phyloP scores from a whole-genome alignment of 2,329 filamentous ascomycete genomes.

The Arthrobotrys sphaeroides region DNA sequence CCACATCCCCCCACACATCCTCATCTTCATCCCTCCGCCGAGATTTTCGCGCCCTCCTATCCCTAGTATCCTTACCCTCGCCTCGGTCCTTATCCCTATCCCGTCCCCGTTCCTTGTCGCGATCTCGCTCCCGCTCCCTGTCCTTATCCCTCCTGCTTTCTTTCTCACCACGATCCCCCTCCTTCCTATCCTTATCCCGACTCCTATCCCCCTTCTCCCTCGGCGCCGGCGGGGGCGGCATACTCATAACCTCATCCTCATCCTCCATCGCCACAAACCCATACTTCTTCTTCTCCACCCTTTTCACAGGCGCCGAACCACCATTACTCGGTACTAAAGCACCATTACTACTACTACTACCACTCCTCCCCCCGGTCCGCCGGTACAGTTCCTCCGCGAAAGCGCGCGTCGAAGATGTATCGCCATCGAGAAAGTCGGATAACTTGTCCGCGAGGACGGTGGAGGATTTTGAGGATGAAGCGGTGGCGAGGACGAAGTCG shows the following conservation, averaged over 20 bases:
- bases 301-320: conserved; percentile 28
- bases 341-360: no score
- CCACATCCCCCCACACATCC: conserved; percentile 84
- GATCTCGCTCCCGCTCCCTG: conserved; percentile 57
- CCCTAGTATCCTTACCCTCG: conserved; percentile 62
- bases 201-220: conserved; percentile 61
- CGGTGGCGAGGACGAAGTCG: conserved; percentile 69
- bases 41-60: conserved; percentile 65
- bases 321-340: conserved; percentile 19
- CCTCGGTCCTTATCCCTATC: conserved; percentile 54
- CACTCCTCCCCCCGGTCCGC: conserved; percentile 55
- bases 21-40: conserved; percentile 69
- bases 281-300: conserved; percentile 67
- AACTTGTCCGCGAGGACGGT: conserved; percentile 66
- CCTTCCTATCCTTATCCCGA: conserved; percentile 61
- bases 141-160: conserved; percentile 59
- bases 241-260: conserved; percentile 65
- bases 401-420: conserved; percentile 62
- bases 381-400: conserved; percentile 59
- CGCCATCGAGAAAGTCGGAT: conserved; percentile 65
- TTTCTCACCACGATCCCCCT: conserved; percentile 57
- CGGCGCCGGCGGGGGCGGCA: conserved; percentile 53
- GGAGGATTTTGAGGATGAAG: conserved; percentile 65
- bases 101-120: conserved; percentile 35
- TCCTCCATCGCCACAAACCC: conserved; percentile 75